Evolutionary conservation across 1,284 basidiomycete genomes (phyloP).

Genomic region (Malassezia nana): DNA sequence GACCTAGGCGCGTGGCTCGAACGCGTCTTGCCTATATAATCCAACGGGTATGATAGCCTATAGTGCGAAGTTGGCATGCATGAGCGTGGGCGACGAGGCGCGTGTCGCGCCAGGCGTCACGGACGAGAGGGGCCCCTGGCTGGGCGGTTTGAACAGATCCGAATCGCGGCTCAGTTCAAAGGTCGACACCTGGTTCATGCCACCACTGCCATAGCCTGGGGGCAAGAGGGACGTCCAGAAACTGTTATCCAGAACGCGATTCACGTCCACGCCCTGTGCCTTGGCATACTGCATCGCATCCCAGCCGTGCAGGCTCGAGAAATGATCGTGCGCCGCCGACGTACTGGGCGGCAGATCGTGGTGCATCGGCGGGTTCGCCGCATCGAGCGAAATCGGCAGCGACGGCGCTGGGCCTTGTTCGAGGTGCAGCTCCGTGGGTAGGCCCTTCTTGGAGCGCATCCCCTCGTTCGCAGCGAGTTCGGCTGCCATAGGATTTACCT

Average conservation of each 20-base stretch:
- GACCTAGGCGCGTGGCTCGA: conserved; percentile 15
- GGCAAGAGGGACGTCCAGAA: conserved; percentile 19
- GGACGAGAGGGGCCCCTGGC: background rate
- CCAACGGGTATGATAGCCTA: background rate
- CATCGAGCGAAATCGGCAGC: background rate
- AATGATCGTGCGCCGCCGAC: background rate
- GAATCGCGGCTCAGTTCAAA: conserved; percentile 8
- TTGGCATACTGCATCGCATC: conserved; percentile 19
- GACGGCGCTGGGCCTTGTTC: background rate
- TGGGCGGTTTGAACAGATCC: conserved; percentile 8
- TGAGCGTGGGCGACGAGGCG: conserved; percentile 14
- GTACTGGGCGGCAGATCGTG: background rate
- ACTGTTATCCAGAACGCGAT: conserved; percentile 18
- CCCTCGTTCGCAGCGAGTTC: conserved; percentile 9
- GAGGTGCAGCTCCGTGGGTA: background rate
- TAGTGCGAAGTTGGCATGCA: conserved; percentile 7
- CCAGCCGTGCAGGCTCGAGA: conserved; percentile 10
- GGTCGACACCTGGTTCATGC: background rate
- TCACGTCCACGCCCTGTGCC: conserved; percentile 19
- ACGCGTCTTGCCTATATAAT: conserved; percentile 10
- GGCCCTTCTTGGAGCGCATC: background rate
- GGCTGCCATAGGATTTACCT: conserved; percentile 14
- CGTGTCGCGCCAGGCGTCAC: conserved; percentile 19
- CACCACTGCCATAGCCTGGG: conserved; percentile 16
- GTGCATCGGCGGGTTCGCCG: background rate